Base-by-base conservation (phyloP, 176 grass and related monocot genomes). In the Raddia guianensis region DNA sequence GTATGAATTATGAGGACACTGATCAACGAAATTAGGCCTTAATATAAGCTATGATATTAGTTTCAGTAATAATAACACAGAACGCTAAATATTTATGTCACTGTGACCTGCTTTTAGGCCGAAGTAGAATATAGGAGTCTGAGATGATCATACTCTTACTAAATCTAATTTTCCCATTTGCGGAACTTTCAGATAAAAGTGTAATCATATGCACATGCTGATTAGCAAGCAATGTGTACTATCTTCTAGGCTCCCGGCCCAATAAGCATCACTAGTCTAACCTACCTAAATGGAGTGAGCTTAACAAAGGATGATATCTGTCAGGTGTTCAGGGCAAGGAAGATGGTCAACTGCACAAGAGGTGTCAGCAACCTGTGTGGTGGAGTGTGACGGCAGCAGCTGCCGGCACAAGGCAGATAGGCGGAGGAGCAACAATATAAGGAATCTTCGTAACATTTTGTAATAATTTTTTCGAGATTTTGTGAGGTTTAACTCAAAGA, bases 251-350 rank as follows among this genome's bases (percentile, higher is more conserved):
- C 11, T 46, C 46, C 32, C 37, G 37, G 3, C 37, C 2, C 12
- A 34, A 40, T 27, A 82, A 37, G 56, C 27, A 80, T 80, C 13
- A 32, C 45, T 27, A 43, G 45, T 34, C 33, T 48, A 86, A 66
- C 35, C 16, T 71, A 49, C 34, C 6, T 66, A 27, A 68, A 9
- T 9, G 37, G 37, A 1, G 4, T 40, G 37, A 5, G 37, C 37
- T 40, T 40, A 40, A 40, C 37, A 40, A 10, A 49, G 7, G 34
- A 52, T 20, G 20, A 82, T 13, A 13, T 27, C 27, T 27, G 27
- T 27, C 27, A 27, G 27, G 27, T 27, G 27, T 27, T 27, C 27
- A 27, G 27, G 27, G 27, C 27, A 27, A 27, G 27, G 27, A 27
- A 27, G 27, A 27, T 27, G 27, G 27, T 27, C 27, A 27, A 27